These are phyloP conservation scores for Sporisorium reilianum DNA, from an alignment of 1,284 basidiomycete genomes.

Conservation along the genomic window DNA sequence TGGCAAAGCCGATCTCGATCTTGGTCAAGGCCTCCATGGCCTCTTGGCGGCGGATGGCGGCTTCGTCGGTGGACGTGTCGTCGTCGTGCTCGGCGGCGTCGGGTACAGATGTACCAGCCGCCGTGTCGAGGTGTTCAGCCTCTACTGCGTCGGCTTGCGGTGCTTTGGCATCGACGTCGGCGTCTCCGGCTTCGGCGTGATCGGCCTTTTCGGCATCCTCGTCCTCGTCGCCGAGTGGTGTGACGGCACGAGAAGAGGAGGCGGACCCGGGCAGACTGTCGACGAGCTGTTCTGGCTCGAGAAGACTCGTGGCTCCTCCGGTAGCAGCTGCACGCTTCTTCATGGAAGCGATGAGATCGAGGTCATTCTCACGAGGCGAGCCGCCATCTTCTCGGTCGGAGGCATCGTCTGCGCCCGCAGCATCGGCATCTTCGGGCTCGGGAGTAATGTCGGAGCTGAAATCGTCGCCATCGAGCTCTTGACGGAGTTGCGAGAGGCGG, in stretches of 20 bases:
- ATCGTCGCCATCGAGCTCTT: slow-evolving; percentile 37
- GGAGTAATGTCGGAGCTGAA: slow-evolving; percentile 54
- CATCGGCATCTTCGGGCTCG: slow-evolving; percentile 41
- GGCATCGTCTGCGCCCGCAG: slow-evolving; percentile 24
- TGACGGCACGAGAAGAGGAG: slow-evolving; percentile 52
- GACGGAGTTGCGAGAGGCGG: slow-evolving; percentile 34
- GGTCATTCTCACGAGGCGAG: slow-evolving; percentile 39
- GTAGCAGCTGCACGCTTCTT: slow-evolving; percentile 63
- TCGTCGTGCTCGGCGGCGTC: slow-evolving; percentile 54
- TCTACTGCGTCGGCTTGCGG: slow-evolving; percentile 27
- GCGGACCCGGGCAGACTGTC: slow-evolving; percentile 55
- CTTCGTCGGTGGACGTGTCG: slow-evolving; percentile 60
- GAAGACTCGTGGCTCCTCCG: slow-evolving; percentile 58
- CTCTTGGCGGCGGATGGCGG: slow-evolving; percentile 69
- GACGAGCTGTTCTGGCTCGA: slow-evolving; percentile 51
- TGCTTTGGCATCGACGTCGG: slow-evolving; percentile 18
- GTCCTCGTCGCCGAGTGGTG: slow-evolving; percentile 48
- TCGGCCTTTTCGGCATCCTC: slow-evolving; percentile 38
- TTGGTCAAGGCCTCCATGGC: slow-evolving; percentile 73
- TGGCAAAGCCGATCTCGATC: slow-evolving; percentile 74
- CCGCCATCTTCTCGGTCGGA: slow-evolving; percentile 47
- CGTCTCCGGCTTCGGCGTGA: slow-evolving; percentile 8
- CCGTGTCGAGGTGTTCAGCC: slow-evolving; percentile 42
- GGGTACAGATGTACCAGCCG: slow-evolving; percentile 45
- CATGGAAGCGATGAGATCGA: slow-evolving; percentile 53